Evolutionary conservation across 176 grass and related monocot genomes (phyloP).

Genomic region (Elaeis guineensis): DNA sequence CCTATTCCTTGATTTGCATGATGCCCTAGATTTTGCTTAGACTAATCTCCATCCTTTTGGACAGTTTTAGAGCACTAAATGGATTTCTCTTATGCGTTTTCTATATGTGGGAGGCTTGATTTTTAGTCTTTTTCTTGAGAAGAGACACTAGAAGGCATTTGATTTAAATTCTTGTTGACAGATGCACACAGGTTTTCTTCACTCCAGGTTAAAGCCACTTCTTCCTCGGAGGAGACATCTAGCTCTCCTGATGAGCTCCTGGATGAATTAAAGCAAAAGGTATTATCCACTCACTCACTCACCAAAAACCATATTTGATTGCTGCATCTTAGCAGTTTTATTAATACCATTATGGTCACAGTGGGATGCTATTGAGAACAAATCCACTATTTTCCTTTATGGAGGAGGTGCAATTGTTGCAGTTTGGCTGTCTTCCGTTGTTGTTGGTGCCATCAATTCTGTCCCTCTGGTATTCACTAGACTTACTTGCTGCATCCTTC

Average conservation of each 20-base stretch:
- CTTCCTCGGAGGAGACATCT: slow-evolving; percentile 74
- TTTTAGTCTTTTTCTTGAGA: neutral
- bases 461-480: slow-evolving; percentile 66
- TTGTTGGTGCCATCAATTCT: slow-evolving; percentile 85
- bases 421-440: slow-evolving; percentile 73
- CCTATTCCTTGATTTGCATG: no score
- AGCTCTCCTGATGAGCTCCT: slow-evolving; percentile 55
- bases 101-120: slow-evolving; percentile 21
- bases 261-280: slow-evolving; percentile 80
- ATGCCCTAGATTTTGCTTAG: no score
- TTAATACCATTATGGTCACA: slow-evolving; percentile 18
- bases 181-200: slow-evolving; percentile 56
- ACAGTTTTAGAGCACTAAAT: no score
- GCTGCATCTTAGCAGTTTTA: neutral
- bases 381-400: slow-evolving; percentile 93
- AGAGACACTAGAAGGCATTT: neutral
- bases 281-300: slow-evolving; percentile 9
- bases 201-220: slow-evolving; percentile 47
- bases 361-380: slow-evolving; percentile 94
- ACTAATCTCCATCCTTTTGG: slow-evolving; percentile 8
- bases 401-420: slow-evolving; percentile 75
- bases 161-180: neutral
- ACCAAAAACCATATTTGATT: neutral
- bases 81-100: no score
- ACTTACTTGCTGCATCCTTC: neutral